A percentile compares a stretch with the other conserved stretches of the same genome.
Evolutionary conservation across 2,329 filamentous ascomycete genomes (phyloP).

Genomic region (Colletotrichum eleusines): DNA sequence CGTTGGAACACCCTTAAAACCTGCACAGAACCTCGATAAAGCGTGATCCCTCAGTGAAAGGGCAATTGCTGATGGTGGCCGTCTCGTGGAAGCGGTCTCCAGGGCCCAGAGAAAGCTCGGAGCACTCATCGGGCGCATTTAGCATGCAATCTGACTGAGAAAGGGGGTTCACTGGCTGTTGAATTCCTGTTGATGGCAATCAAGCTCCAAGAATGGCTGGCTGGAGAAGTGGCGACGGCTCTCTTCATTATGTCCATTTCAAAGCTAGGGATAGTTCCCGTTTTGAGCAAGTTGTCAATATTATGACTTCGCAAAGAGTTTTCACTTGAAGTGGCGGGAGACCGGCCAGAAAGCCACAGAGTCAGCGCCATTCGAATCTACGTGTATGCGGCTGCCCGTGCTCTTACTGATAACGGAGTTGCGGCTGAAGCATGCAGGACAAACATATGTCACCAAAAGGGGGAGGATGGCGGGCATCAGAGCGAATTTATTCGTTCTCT

Average conservation of each 20-base stretch:
- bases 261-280: not conserved
- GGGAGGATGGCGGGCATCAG: too few species aligned
- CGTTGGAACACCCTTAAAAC: too few species aligned
- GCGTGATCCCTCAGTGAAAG: not conserved
- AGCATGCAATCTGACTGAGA: not conserved
- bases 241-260: not conserved
- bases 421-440: not conserved
- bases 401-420: too few species aligned
- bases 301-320: not conserved
- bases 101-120: not conserved
- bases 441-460: not conserved
- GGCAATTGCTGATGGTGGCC: not conserved
- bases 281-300: not conserved
- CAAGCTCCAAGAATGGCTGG: slow-evolving; percentile 1
- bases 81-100: not conserved
- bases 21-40: too few species aligned
- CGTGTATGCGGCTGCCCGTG: too few species aligned
- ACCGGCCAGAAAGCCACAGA: slow-evolving; percentile 2
- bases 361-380: not conserved
- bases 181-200: not conserved
- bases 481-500: not conserved
- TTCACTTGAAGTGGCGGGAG: not conserved
- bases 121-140: slow-evolving; percentile 7
- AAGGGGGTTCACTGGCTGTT: not conserved
- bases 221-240: not conserved